Evolutionary conservation across 768 basidiomycete genomes (phyloP).

Genomic region (Rhizopogon sp.): DNA sequence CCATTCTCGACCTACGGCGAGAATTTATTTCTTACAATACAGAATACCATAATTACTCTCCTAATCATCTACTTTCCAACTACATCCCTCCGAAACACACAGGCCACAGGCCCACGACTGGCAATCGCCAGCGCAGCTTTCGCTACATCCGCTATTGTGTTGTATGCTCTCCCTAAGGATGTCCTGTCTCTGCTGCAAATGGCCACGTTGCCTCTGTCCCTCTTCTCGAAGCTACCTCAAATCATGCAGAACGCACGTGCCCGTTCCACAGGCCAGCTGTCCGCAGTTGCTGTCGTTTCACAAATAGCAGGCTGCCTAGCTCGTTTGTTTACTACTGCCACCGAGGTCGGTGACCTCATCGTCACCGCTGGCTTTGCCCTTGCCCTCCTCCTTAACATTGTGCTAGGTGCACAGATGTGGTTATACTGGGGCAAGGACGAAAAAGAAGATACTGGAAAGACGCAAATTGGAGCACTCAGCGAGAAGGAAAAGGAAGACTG

Average conservation of each 20-base stretch:
- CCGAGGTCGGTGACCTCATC: conserved; percentile 80
- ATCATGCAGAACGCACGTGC: conserved; percentile 76
- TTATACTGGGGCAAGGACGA: conserved; percentile 69
- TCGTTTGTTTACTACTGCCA: conserved; percentile 87
- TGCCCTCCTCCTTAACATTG: conserved; percentile 74
- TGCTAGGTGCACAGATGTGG: conserved; percentile 84
- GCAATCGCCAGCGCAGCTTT: conserved; percentile 26
- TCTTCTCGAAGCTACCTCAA: conserved; percentile 93
- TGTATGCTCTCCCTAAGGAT: conserved; percentile 44
- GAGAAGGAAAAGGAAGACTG: conserved; percentile 24
- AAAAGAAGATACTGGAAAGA: conserved; percentile 21
- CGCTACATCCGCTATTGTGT: conserved; percentile 30
- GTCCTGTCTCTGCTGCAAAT: conserved; percentile 71
- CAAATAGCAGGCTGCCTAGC: conserved; percentile 89
- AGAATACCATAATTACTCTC: conserved; percentile 84
- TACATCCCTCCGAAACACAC: conserved; percentile 17
- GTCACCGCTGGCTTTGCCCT: conserved; percentile 81
- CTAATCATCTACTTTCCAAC: conserved; percentile 71
- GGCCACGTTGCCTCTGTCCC: conserved; percentile 82
- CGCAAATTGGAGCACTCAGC: conserved; percentile 12
- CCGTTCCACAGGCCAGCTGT: conserved; percentile 87
- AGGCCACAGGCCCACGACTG: conserved; percentile 26
- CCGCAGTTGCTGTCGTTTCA: conserved; percentile 85
- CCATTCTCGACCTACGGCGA: conserved; percentile 99
- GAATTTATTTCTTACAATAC: conserved; percentile 88